Percentiles rank a stretch among this genome's conserved stretches.
Conservation (phyloP, 306 rosid species). For the Chamaecrista fasciculata region DNA sequence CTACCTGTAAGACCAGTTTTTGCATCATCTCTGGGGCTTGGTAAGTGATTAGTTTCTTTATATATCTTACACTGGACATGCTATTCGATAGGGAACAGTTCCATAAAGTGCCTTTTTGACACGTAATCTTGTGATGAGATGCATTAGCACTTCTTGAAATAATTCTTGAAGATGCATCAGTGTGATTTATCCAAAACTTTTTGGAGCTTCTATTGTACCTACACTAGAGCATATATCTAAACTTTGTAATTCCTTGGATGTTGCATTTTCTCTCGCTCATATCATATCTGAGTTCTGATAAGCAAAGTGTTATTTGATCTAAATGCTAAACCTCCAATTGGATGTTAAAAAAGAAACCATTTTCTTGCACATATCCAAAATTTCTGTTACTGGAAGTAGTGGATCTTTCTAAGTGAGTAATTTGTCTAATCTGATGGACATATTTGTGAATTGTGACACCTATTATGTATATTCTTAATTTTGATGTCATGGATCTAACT, state of each 20-base stretch:
- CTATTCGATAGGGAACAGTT: conserved; percentile 13
- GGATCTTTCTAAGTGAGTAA: background rate
- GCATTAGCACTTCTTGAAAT: background rate
- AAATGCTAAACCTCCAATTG: background rate
- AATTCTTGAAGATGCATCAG: background rate
- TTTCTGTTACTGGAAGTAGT: background rate
- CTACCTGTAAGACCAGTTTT: conserved; percentile 79
- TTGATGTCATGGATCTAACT: background rate
- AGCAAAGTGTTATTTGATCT: background rate
- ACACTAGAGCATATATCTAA: background rate
- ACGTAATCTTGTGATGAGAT: background rate
- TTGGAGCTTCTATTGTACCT: background rate
- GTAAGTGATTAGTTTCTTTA: conserved; percentile 44
- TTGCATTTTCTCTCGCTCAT: background rate
- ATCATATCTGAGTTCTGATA: background rate
- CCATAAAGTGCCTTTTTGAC: background rate
- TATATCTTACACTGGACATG: background rate
- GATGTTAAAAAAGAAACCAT: background rate
- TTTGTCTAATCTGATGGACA: background rate
- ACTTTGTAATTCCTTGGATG: background rate
- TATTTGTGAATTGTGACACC: no score
- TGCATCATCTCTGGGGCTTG: conserved; percentile 92
- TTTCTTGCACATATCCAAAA: background rate
- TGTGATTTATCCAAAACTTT: no score
- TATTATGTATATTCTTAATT: no score